Evolutionary conservation across 2,329 filamentous ascomycete genomes (phyloP).

Genomic region (Verticillium longisporum): DNA sequence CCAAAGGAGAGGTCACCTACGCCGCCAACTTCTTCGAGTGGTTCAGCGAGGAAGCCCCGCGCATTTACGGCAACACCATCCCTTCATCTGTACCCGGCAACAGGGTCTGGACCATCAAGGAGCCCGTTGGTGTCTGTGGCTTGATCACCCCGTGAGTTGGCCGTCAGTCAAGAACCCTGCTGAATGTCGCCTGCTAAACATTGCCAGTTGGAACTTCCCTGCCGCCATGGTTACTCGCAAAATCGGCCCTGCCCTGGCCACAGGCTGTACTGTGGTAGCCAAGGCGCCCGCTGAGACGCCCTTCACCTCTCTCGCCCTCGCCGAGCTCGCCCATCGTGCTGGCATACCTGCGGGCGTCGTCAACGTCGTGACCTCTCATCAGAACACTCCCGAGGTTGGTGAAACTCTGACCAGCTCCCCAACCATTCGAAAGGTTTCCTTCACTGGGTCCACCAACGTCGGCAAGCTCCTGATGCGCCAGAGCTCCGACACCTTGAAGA

Average conservation of each 20-base stretch:
- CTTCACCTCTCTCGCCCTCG: conserved; percentile 80
- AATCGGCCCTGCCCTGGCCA: conserved; percentile 70
- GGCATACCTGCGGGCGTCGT: conserved; percentile 87
- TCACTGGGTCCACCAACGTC: conserved; percentile 73
- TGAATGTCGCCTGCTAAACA: not conserved
- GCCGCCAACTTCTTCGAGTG: conserved; percentile 73
- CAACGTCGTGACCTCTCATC: conserved; percentile 74
- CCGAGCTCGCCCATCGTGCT: conserved; percentile 78
- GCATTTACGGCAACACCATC: conserved; percentile 69
- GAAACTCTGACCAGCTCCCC: conserved; percentile 68
- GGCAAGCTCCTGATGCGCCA: conserved; percentile 84
- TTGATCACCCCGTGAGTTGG: conserved; percentile 62
- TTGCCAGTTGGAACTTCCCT: conserved; percentile 69
- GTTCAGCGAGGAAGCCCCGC: conserved; percentile 74
- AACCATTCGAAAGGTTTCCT: conserved; percentile 81
- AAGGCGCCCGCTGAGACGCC: conserved; percentile 92
- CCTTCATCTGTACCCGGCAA: conserved; percentile 64
- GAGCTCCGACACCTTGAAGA: conserved; percentile 75
- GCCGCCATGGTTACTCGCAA: conserved; percentile 65
- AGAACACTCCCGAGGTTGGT: conserved; percentile 77
- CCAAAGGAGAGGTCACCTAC: conserved; percentile 65
- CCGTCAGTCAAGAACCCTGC: not conserved
- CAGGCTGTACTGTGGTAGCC: conserved; percentile 89
- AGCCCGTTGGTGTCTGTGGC: conserved; percentile 78
- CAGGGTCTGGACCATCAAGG: conserved; percentile 70